phyloP scores from a whole-genome alignment of 805 yeast species.

The Lipomyces yamanashiensis region DNA sequence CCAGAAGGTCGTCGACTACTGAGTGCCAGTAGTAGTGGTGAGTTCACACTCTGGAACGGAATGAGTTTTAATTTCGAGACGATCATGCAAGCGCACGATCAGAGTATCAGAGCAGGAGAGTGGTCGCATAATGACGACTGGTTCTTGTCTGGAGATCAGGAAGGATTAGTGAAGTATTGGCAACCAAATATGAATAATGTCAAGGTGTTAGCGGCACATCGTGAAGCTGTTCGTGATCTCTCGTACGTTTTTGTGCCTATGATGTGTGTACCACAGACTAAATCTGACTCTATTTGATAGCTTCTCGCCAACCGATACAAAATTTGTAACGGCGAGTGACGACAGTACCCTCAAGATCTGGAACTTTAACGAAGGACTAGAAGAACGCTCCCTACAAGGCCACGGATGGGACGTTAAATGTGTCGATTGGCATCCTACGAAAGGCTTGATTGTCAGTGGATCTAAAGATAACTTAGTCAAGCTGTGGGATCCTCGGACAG shows the following conservation, averaged over 20 bases:
- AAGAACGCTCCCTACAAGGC: conserved; percentile 79
- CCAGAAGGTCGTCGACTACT: conserved; percentile 92
- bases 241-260: conserved; percentile 44
- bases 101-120: conserved; percentile 75
- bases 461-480: conserved; percentile 93
- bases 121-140: conserved; percentile 93
- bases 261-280: too few relatives aligned
- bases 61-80: conserved; percentile 93
- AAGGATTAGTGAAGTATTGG: conserved; percentile 92
- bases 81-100: conserved; percentile 91
- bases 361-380: conserved; percentile 88
- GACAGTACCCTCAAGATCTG: conserved; percentile 89
- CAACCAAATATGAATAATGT: conserved; percentile 98
- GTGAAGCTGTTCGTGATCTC: conserved; percentile 82
- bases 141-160: conserved; percentile 92
- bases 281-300: not conserved
- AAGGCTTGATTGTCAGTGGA: conserved; percentile 88
- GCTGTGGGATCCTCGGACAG: conserved; percentile 93
- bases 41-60: conserved; percentile 96
- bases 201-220: conserved; percentile 73
- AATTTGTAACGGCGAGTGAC: conserved; percentile 92
- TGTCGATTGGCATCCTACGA: conserved; percentile 93
- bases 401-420: conserved; percentile 99
- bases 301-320: conserved; percentile 87
- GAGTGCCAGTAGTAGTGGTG: conserved; percentile 92